Evolutionary conservation across 2,329 filamentous ascomycete species (phyloP), one percentile per base, ranked within the genome.

Genomic region (Coniochaeta ligniaria): DNA sequence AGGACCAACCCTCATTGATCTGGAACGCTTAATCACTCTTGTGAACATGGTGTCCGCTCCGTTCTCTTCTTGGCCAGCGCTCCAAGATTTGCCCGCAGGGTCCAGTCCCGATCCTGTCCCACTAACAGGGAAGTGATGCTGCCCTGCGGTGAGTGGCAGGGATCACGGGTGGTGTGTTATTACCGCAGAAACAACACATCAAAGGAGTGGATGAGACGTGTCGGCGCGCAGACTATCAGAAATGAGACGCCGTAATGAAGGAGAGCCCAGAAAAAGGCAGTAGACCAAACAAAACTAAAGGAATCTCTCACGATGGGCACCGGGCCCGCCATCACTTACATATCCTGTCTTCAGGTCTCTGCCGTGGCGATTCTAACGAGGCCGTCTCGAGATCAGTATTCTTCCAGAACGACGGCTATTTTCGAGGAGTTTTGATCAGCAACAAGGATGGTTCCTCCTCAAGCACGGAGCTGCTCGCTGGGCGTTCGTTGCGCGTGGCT

Each of bases 351-450:
- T 58, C 36, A 16, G 11, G 17, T 52, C 24, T 52, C 24, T 52
- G 47, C 47, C 47, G 38, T 52, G 47, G 47, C 47, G 47, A 52
- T n/a, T 52, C 47, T 47, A 14, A 11, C 47, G 47, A 31, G 9
- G 47, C 24, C 28, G 26, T 57, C 17, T 60, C 31, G 58, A 56
- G 43, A 17, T 31, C 57, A 43, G 59, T 54, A 63, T 63, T 66
- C 64, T 62, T 59, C 65, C 66, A 64, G 54, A 56, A 56, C 31
- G 54, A 56, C 54, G 54, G 54, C 54, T 56, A 56, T 56, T 56
- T 26, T 22, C 17, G 47, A 31, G 35, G 54, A 56, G 31, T 56
- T 56, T 38, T 76, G 77, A 78, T 80, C 75, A 72, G 64, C 78
- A 63, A 59, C 76, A 71, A 67, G 76, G 69, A 61, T 66, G n/a